These are phyloP conservation scores for Oenanthe javanica DNA, from an alignment of 140 eudicot species.

Conservation along the genomic window DNA sequence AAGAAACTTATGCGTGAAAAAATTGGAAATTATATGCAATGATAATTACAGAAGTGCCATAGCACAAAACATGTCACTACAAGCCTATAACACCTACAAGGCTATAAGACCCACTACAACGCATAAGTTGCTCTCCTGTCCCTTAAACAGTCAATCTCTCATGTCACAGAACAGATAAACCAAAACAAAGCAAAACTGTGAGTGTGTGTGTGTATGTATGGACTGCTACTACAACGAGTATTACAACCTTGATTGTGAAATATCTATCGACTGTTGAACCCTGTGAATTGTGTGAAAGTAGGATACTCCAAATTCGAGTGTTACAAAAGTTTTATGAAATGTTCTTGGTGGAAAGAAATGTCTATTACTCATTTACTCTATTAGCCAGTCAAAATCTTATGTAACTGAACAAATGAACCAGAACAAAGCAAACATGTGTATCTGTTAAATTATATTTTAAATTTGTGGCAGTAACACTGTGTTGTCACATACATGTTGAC, in stretches of 20 bases:
- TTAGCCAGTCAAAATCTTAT: background rate
- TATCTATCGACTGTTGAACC: background rate
- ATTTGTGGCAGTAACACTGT: background rate
- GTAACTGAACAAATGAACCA: background rate
- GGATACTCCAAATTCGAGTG: background rate
- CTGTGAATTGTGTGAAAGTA: background rate
- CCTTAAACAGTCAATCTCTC: background rate
- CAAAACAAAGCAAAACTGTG: background rate
- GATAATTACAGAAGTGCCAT: background rate
- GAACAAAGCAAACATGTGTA: background rate
- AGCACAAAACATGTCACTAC: background rate
- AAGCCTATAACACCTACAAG: background rate
- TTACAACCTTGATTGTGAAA: background rate
- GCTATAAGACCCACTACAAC: background rate
- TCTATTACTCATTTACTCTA: background rate
- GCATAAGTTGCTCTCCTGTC: background rate
- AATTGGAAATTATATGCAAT: background rate
- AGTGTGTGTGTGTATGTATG: background rate
- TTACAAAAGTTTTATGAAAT: background rate
- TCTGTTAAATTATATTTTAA: background rate
- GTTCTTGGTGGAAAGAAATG: background rate
- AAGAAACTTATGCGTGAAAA: background rate
- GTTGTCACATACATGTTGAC: background rate
- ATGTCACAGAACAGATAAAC: background rate
- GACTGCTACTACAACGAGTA: background rate